Base-by-base conservation (phyloP, 441 rosid species). In the Adansonia madagascariensis region DNA sequence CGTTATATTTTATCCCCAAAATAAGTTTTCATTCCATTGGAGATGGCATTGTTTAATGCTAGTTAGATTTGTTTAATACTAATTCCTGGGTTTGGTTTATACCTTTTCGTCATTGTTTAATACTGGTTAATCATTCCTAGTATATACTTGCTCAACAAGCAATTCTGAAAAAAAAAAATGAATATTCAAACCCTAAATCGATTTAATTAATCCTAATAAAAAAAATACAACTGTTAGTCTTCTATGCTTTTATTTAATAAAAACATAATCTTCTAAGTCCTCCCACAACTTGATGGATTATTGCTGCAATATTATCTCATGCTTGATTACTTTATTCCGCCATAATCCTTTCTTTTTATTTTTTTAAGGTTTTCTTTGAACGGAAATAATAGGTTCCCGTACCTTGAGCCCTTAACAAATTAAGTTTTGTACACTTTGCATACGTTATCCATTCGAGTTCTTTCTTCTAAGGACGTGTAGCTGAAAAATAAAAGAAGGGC, bases 281-380 rank as follows among this genome's bases (percentile, higher is more conserved):
- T 4, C 27, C 27, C 27, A 60, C 64, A 46, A 67, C 52, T 77
- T 41, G 62, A 65, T 78, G 27, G 55, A 71, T 74, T 74, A 68
- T 14, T 70, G 72, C 49, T 59, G 12, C 77, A 63, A 3, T 75
- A 35, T 76, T 71, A 41, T 75, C 74, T 62, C n/a, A 17, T 68
- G 22, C 47, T 59, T 77, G 74, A 47, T 71, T 80, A 79, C 83
- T 73, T 75, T 75, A 43, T 41, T 71, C 73, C 64, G 61, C 76
- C 46, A 39, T 24, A 9, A 55, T 55, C 3, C 35, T 6, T 50
- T 71, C 17, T 14, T 53, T 39, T 24, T 52, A 43, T 41, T 70
- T 20, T 35, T 57, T 47, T 10, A 20, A 43, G 61, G 14, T 43
- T 50, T 44, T 31, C 50, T 11, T 44, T 39, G 2, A 39, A 27